Percentiles rank a stretch among this genome's conserved stretches.
phyloP scores from a whole-genome alignment of 345 rosid species.

The Brassica rapa region DNA sequence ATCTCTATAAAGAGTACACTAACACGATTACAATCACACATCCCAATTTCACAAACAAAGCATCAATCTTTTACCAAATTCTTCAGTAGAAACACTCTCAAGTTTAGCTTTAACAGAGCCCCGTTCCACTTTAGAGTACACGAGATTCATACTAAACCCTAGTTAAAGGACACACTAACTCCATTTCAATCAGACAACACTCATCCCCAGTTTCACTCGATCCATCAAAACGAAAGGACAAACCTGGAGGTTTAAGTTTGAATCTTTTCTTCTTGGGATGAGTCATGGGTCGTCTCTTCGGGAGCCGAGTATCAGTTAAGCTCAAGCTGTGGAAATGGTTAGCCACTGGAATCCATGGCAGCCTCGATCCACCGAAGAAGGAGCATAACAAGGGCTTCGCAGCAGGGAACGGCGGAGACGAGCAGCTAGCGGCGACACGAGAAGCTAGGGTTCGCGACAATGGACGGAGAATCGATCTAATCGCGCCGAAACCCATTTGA shows the following conservation, averaged over 20 bases:
- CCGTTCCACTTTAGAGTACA: not conserved
- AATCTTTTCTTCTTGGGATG: conserved; percentile 77
- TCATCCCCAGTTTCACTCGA: not conserved
- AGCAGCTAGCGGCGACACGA: conserved; percentile 33
- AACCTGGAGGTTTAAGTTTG: conserved; percentile 77
- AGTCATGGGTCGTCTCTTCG: conserved; percentile 76
- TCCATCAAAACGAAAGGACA: not conserved
- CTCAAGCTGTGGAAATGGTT: conserved; percentile 55
- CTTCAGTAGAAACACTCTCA: not conserved
- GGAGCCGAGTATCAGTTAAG: conserved; percentile 66
- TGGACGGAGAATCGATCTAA: conserved; percentile 52
- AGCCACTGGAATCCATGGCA: conserved; percentile 47
- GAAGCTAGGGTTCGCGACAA: conserved; percentile 50
- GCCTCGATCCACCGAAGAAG: conserved; percentile 29
- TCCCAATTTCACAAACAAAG: too few relatives aligned
- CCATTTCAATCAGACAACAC: conserved; percentile 3
- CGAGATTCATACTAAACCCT: conserved; percentile 14
- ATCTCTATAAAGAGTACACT: too few relatives aligned
- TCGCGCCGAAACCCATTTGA: conserved; percentile 55
- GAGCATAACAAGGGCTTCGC: conserved; percentile 34
- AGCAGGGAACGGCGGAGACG: conserved; percentile 30
- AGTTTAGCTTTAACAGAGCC: too few relatives aligned
- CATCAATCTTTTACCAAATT: not conserved
- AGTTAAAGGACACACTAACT: not conserved
- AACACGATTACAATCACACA: too few relatives aligned